Evolutionary conservation across 2,329 filamentous ascomycete species (phyloP), one percentile per base, ranked within the genome.

Genomic region (Aspergillus sergii): DNA sequence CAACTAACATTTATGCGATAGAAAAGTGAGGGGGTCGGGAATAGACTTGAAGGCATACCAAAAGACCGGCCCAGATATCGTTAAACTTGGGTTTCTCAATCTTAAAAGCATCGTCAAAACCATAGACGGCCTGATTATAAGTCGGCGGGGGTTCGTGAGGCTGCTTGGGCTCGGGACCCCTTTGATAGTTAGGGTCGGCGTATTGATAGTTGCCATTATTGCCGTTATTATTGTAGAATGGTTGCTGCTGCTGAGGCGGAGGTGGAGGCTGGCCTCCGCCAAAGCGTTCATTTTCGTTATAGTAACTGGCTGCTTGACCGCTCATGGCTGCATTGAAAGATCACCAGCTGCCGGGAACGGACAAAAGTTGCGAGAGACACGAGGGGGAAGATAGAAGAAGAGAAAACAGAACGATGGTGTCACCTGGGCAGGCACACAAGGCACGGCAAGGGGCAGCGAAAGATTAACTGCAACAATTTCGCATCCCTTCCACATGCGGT

Each of bases 31-130:
- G 21, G 1, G 43, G 10, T 14, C 23, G 11, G n/a, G 19, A n/a
- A 21, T 16, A 23, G n/a, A 51, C 43, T 6, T 4, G n/a, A n/a
- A 43, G 45, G 55, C 83, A 19, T 76, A 91, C 89, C 73, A 97
- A 81, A 46, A 96, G 80, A 4, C 91, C 93, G 4, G 94, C 94
- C 94, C 94, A 97, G 30, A 91, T 75, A 75, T 98, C 94, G 72
- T 97, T 92, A 80, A 86, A 97, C 77, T 94, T 96, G n/a, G 93
- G 93, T 66, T 83, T 89, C 58, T 92, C 86, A 58, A 97, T 78
- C 78, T 90, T 90, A 83, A 98, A 97, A 1, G 89, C 87, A 73
- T 97, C 86, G 23, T 94, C 88, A 74, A 96, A 97, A 19, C 74
- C 80, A 56, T 81, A 80, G 39, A 71, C 74, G 6, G 74, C 73